phyloP scores from a whole-genome alignment of 768 basidiomycete species.

The Xanthoconium purpureum region DNA sequence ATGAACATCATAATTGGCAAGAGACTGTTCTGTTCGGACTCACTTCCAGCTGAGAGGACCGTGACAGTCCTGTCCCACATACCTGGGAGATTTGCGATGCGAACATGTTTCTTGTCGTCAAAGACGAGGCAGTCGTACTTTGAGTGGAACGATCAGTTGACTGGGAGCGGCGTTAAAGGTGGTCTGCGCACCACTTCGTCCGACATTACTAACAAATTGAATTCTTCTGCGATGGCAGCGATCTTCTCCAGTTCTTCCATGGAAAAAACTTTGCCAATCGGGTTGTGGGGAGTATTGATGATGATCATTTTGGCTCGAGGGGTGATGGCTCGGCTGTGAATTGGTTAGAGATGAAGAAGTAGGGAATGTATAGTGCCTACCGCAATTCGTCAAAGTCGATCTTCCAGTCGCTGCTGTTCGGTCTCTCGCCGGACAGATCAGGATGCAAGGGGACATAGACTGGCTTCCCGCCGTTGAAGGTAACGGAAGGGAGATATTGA shows the following conservation, averaged over 20 bases:
- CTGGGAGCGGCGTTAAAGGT: not conserved
- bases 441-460: constrained; percentile 96
- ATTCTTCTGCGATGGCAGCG: constrained; percentile 84
- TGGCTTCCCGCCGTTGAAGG: constrained; percentile 90
- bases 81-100: constrained; percentile 90
- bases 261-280: constrained; percentile 96
- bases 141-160: not conserved
- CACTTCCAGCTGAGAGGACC: constrained; percentile 93
- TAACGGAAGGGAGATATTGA: constrained; percentile 89
- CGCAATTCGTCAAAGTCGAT: constrained; percentile 87
- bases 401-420: constrained; percentile 77
- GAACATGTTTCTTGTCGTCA: constrained; percentile 83
- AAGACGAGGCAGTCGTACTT: constrained; percentile 94
- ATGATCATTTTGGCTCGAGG: constrained; percentile 92
- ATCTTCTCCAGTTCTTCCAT: constrained; percentile 79
- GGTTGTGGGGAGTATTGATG: constrained; percentile 96
- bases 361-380: constrained; percentile 35
- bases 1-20: not conserved
- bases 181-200: constrained; percentile 84
- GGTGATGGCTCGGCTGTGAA: constrained; percentile 71
- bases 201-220: constrained; percentile 87
- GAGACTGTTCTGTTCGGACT: constrained; percentile 25
- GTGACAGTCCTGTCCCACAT: constrained; percentile 99
- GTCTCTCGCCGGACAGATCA: constrained; percentile 48
- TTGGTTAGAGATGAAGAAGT: constrained; percentile 1